A percentile compares a stretch with the other conserved stretches of the same genome.
Conservation (phyloP, 495 filamentous ascomycete species). For the Hyaloscypha bicolor region DNA sequence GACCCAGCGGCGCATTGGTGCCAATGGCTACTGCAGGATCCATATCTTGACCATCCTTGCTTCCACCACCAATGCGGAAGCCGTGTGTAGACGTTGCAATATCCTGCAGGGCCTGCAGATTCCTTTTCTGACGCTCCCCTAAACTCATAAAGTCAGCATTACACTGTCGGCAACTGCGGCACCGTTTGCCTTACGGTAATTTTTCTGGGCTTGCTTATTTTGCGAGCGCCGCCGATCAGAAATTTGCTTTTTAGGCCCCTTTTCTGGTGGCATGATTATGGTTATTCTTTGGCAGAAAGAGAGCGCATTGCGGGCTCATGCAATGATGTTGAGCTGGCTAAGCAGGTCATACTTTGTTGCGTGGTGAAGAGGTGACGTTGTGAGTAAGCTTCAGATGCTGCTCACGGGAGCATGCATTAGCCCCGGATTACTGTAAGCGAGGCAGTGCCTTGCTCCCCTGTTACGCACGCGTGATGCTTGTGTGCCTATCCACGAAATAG, state of each 20-base stretch:
- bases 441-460: not conserved
- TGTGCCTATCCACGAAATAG: too few species aligned
- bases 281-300: not conserved
- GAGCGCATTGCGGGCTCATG: not conserved
- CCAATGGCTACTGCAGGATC: not conserved
- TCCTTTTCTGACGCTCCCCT: constrained; percentile 13
- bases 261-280: constrained; percentile 8
- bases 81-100: constrained; percentile 1
- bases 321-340: not conserved
- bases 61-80: not conserved
- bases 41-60: not conserved
- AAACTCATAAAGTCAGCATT: not conserved
- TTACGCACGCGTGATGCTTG: too few species aligned
- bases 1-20: not conserved
- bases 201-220: constrained; percentile 20
- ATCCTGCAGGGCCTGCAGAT: constrained; percentile 10
- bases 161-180: not conserved
- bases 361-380: not conserved
- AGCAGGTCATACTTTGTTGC: not conserved
- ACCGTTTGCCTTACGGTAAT: constrained; percentile 6
- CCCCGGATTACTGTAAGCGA: not conserved
- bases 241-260: not conserved
- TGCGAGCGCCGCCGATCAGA: constrained; percentile 12
- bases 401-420: constrained; percentile 8
- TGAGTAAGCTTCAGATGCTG: not conserved